Base-by-base conservation (phyloP, 305 asterid species). In the Solanum hybrid region DNA sequence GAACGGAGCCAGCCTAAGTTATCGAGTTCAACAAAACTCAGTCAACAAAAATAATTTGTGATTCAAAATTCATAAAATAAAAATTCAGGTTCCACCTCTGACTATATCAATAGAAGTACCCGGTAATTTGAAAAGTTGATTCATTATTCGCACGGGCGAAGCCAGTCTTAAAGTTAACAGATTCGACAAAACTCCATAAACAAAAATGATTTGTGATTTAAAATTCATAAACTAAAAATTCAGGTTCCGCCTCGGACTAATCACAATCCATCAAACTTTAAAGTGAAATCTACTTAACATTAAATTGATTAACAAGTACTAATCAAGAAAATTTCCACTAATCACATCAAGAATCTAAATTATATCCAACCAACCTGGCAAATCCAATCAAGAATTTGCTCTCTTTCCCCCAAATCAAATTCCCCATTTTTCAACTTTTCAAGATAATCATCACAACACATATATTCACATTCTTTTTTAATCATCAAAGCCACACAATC, bases 381-480 rank as follows among this genome's bases (percentile, higher is more conserved):
- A 71, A 89, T 89, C 88, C 75, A 89, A 71, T 82, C 85, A 89
- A 89, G 78, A 89, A 72, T 66, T 32, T 81, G 85, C 35, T 40
- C 75, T 82, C 88, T 89, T 37, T 42, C 35, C 56, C 24, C 38
- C 27, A 89, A 3, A 72, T 71, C 77, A 87, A 89, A 37, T 7
- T 81, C 82, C 85, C 88, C 90, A 82, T 82, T 69, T 38, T 27
- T 71, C 90, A 89, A 42, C n/a, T 60, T 89, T 34, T 89, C 60
- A 17, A 40, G 36, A 69, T 89, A 89, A 89, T 89, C 90, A 66
- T 35, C 69, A 6, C 26, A 46, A 89, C 88, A 75, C 88, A 89
- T 66, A 75, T 37, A 71, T 7, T 82, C 88, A 38, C 84, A 27
- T 56, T 89, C 77, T 71, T 56, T 81, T n/a, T 73, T 34, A 22